Conservation (phyloP, 129 eudicot genomes). For the Flaveria linearis region DNA sequence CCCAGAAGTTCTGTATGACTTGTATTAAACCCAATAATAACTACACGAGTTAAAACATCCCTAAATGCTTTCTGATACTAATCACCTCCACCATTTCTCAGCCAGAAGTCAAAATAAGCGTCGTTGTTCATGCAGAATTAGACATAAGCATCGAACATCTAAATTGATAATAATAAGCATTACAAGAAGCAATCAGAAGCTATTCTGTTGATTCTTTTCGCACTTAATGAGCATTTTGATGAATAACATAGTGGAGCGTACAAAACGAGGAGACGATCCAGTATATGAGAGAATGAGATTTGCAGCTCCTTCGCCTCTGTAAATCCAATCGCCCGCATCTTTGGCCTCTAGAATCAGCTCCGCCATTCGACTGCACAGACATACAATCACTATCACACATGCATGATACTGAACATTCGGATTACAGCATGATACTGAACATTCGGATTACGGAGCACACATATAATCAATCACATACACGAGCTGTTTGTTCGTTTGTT, state of each 20-base stretch:
- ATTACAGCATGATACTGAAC: constrained; percentile 7
- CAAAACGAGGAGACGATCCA: constrained; percentile 59
- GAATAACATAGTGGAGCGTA: constrained; percentile 26
- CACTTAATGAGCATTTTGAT: neutral
- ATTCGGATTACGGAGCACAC: neutral
- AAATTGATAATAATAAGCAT: neutral
- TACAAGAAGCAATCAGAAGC: neutral
- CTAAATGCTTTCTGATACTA: neutral
- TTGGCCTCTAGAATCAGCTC: constrained; percentile 50
- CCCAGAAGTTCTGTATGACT: no score
- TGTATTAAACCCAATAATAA: no score
- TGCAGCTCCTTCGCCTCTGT: constrained; percentile 87
- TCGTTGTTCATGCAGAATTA: neutral
- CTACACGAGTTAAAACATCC: neutral
- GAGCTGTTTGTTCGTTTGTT: neutral
- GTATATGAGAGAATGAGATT: constrained; percentile 72
- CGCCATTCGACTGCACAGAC: constrained; percentile 26
- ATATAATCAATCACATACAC: neutral
- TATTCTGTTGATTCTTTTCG: no score
- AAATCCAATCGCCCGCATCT: constrained; percentile 63
- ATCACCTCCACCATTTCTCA: neutral
- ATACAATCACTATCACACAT: constrained; percentile 7
- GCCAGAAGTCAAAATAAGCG: neutral
- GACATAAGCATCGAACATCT: neutral
- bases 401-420: neutral